Evolutionary conservation across 345 rosid genomes (phyloP).

Genomic region (Gossypium ekmanianum): DNA sequence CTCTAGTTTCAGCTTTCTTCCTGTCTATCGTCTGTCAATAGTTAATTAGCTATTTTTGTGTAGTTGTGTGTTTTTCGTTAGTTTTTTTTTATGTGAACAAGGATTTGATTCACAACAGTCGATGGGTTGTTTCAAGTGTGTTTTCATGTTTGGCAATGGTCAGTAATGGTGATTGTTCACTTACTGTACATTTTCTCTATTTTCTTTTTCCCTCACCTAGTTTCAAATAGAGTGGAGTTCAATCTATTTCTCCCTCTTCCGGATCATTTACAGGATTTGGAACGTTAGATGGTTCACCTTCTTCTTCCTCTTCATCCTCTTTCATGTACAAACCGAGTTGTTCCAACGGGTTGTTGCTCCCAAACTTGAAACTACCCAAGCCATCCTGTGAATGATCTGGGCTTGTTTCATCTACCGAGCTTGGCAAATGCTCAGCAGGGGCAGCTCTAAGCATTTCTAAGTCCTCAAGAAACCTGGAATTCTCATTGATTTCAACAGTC

Average conservation of each 20-base stretch:
- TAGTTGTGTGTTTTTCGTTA: background rate
- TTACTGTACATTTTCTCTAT: background rate
- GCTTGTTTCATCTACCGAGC: slow-evolving; percentile 67
- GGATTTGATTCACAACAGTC: background rate
- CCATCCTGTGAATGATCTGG: slow-evolving; percentile 47
- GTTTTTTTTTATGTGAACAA: background rate
- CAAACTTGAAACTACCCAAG: slow-evolving; percentile 71
- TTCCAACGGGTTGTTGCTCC: slow-evolving; percentile 79
- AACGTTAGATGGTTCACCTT: slow-evolving; percentile 37
- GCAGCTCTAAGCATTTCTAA: slow-evolving; percentile 80
- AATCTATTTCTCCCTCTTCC: slow-evolving; percentile 79
- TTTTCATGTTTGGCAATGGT: background rate
- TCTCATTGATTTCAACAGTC: slow-evolving; percentile 90
- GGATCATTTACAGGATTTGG: slow-evolving; percentile 36
- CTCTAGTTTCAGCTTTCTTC: background rate
- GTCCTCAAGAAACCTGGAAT: slow-evolving; percentile 76
- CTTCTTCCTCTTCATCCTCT: slow-evolving; percentile 73
- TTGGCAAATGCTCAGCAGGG: slow-evolving; percentile 56
- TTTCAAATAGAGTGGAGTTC: background rate
- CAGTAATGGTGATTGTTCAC: background rate
- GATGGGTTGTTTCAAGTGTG: background rate
- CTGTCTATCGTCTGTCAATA: background rate
- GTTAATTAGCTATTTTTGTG: background rate
- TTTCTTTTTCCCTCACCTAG: background rate
- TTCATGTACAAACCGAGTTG: slow-evolving; percentile 91